Conservation (phyloP, 2,329 filamentous ascomycete genomes). For the Ascochyta fabae region DNA sequence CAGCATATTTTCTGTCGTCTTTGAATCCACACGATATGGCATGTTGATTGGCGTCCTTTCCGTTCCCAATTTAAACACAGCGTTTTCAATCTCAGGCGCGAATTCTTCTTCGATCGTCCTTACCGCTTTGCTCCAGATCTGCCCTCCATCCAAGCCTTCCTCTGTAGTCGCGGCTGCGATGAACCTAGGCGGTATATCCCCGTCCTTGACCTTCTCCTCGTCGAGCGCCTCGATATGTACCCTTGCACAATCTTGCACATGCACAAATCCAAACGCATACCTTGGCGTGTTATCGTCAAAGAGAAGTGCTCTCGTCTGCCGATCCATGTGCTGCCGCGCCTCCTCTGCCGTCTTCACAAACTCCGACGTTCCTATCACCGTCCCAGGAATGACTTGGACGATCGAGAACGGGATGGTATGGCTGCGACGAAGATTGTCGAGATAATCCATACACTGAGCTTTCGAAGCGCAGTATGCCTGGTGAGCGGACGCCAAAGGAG, state of each 20-base stretch:
- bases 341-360: slow-evolving; percentile 28
- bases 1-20: slow-evolving; percentile 33
- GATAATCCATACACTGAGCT: slow-evolving; percentile 42
- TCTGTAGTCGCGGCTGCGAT: slow-evolving; percentile 36
- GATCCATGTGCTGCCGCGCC: slow-evolving; percentile 35
- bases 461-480: slow-evolving; percentile 45
- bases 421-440: slow-evolving; percentile 24
- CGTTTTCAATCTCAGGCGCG: slow-evolving; percentile 20
- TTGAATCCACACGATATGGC: slow-evolving; percentile 41
- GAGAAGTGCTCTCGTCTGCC: slow-evolving; percentile 40
- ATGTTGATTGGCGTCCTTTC: slow-evolving; percentile 39
- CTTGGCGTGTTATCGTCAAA: slow-evolving; percentile 40
- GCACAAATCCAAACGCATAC: slow-evolving; percentile 46
- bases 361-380: slow-evolving; percentile 43
- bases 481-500: slow-evolving; percentile 38
- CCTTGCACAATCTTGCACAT: slow-evolving; percentile 40
- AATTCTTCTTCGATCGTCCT: slow-evolving; percentile 32
- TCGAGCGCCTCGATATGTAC: slow-evolving; percentile 42
- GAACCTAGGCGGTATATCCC: slow-evolving; percentile 35
- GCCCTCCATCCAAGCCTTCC: slow-evolving; percentile 22
- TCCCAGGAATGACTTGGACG: slow-evolving; percentile 43
- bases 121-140: slow-evolving; percentile 33
- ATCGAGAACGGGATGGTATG: slow-evolving; percentile 35
- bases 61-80: slow-evolving; percentile 33
- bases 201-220: slow-evolving; percentile 20